phyloP scores from a whole-genome alignment of 1,284 basidiomycete species.

The Schizopora paradoxa region DNA sequence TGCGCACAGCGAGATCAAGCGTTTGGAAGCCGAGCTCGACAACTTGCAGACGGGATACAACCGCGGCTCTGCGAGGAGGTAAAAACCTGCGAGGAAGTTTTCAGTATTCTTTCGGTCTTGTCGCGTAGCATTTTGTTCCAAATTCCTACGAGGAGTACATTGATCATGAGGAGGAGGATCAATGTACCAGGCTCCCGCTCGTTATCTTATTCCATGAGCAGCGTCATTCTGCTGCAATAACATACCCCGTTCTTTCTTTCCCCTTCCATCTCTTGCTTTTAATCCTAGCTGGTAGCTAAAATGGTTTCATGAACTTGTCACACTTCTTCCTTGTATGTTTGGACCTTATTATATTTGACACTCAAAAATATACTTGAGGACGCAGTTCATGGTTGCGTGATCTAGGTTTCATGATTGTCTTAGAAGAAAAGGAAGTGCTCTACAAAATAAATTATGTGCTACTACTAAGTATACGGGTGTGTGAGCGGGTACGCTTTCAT shows the following conservation, averaged over 20 bases:
- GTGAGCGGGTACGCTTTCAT: background rate
- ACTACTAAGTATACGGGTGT: no score
- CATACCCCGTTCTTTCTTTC: constrained; percentile 4
- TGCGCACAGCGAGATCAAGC: constrained; percentile 89
- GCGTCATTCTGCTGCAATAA: no score
- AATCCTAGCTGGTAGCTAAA: no score
- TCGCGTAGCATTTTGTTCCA: background rate
- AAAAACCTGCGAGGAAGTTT: constrained; percentile 21
- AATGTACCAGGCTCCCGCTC: background rate
- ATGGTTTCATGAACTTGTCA: no score
- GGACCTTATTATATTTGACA: no score
- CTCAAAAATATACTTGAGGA: no score
- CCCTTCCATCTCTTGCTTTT: background rate
- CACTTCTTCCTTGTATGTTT: no score
- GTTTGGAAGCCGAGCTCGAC: constrained; percentile 85
- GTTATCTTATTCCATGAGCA: background rate
- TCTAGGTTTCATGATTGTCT: no score
- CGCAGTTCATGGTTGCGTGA: no score
- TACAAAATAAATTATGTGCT: no score
- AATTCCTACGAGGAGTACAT: background rate
- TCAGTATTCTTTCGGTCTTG: background rate
- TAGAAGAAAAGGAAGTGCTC: no score
- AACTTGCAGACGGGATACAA: constrained; percentile 84
- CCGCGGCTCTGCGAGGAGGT: constrained; percentile 68
- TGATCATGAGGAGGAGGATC: background rate